Base-by-base conservation (phyloP, 345 rosid species). In the Barbarea vulgaris region DNA sequence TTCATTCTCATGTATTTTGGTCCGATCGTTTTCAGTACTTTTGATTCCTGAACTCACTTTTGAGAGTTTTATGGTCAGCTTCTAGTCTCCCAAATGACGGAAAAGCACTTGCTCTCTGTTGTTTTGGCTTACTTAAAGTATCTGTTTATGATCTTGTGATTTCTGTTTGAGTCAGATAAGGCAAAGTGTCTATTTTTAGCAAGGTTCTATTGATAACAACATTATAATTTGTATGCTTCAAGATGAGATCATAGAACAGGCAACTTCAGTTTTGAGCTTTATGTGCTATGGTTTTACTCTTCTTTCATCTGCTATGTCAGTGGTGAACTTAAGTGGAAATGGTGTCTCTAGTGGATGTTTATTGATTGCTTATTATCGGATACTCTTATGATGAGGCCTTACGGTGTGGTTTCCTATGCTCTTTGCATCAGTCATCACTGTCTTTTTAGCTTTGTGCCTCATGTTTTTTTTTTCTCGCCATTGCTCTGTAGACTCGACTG, bases 401-500 rank as follows among this genome's bases (percentile, higher is more conserved):
- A 9, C 12, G 10, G 7, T n/a, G 50, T 66, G 41, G 59, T 30
- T 24, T 57, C 44, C 27, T 67, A 19, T 51, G 27, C 9, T 58
- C 10, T 46, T 46, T 67, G 51, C 67, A 25, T 36, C 37, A 47
- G 1, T 50, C 47, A 18, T 50, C 28, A 67, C 37, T 28, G 17
- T 25, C 36, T 4, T 27, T 54, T 31, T 50, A 44, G 30, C 19
- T 50, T 47, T 39, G 36, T 57, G 28, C 21, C 70, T 76, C 46
- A 55, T 18, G 37, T 55, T 46, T 12, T 55, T 10, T 52, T n/a
- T 63, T 44, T 51, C 3, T 0, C 9, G 17, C 42, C 52, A 63
- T 73, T 75, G 53, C 58, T 73, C 21, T 73, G 52, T 69, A 95
- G 99, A 92, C 93, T 37, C 86, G 89, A 57, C 82, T 95, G 65